Conservation (phyloP, 176 grass and related monocot genomes). For the Chrysopogon serrulatus region DNA sequence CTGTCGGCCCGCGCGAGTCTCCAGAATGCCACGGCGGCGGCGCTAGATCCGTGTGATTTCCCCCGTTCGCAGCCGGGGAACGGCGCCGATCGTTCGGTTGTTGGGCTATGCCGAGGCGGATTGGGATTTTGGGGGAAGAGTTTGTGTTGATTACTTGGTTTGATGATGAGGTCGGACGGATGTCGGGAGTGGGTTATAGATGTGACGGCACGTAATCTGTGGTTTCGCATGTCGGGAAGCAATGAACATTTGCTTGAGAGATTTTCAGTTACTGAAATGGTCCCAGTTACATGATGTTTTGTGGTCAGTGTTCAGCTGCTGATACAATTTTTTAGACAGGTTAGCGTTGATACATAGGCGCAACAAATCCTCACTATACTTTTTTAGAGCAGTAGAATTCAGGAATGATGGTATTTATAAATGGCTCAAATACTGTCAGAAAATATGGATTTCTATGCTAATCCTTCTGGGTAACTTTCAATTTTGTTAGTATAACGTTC, state of each 20-base stretch:
- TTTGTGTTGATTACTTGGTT: neutral
- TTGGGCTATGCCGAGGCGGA: neutral
- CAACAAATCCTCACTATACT: neutral
- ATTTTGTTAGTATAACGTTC: neutral
- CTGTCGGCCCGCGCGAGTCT: neutral
- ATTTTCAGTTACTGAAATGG: neutral
- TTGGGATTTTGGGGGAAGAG: neutral
- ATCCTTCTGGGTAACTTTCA: neutral
- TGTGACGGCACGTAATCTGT: neutral
- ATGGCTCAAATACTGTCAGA: neutral
- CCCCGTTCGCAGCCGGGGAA: neutral
- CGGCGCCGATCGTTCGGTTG: neutral
- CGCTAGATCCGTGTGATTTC: conserved; percentile 18
- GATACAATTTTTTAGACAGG: too few relatives aligned
- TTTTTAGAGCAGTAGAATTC: neutral
- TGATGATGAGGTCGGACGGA: neutral
- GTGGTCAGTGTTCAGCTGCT: neutral
- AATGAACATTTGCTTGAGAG: neutral
- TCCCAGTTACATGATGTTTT: neutral
- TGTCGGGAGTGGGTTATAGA: neutral
- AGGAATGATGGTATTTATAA: neutral
- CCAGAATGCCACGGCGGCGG: conserved; percentile 5
- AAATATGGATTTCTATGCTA: neutral
- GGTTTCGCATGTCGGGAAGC: neutral
- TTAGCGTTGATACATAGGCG: neutral